Percentiles rank a stretch among this genome's conserved stretches.
These are phyloP conservation scores for Alloascoidea hylecoeti DNA, from an alignment of 805 yeast species.

Conservation along the genomic window DNA sequence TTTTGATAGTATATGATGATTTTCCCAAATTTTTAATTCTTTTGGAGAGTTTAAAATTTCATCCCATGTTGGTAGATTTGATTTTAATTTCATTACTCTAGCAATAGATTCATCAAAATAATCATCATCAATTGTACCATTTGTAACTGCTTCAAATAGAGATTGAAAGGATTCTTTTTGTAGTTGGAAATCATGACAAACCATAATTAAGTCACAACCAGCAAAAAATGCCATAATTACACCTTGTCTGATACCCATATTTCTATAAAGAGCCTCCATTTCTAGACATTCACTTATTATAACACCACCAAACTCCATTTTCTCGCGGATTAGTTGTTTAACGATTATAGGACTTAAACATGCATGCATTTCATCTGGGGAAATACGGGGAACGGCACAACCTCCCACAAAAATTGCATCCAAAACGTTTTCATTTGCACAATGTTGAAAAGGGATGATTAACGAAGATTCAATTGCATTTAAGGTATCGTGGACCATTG, in stretches of 20 bases:
- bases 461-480: conserved; percentile 36
- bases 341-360: conserved; percentile 41
- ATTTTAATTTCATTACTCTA: conserved; percentile 30
- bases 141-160: conserved; percentile 18
- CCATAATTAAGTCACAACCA: conserved; percentile 50
- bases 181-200: conserved; percentile 37
- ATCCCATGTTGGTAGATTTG: conserved; percentile 28
- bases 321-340: conserved; percentile 32
- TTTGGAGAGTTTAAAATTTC: conserved; percentile 21
- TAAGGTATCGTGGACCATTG: conserved; percentile 41
- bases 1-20: conserved; percentile 28
- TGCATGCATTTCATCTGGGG: conserved; percentile 49
- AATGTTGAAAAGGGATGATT: conserved; percentile 33
- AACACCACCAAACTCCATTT: conserved; percentile 38
- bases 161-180: conserved; percentile 43
- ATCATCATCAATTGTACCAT: conserved; percentile 21
- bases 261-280: conserved; percentile 46
- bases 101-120: conserved; percentile 23
- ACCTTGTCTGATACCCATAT: conserved; percentile 57
- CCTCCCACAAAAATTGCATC: conserved; percentile 51
- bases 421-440: conserved; percentile 27
- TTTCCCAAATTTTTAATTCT: conserved; percentile 19
- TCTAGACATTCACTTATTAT: conserved; percentile 48
- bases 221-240: conserved; percentile 47
- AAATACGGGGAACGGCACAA: conserved; percentile 46